Evolutionary conservation across 441 rosid genomes (phyloP), one percentile per base, ranked within the genome.

Genomic region (Adansonia grandidieri): DNA sequence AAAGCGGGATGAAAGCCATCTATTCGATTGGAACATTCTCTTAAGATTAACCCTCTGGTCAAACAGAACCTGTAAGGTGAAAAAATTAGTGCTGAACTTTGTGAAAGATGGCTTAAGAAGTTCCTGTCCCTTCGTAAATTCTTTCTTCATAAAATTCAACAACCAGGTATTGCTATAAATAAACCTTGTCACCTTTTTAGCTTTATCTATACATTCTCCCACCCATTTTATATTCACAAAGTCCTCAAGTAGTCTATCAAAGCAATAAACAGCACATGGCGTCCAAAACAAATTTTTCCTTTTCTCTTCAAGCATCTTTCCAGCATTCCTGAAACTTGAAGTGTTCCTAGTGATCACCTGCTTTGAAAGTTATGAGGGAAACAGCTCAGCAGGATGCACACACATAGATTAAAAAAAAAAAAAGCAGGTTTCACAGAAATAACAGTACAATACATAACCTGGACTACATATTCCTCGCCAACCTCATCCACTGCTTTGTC

Each of bases 291-390:
- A 80, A 82, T 92, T 91, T 81, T 89, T 89, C 82, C 96, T 86
- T 79, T 88, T 94, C 81, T 92, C 98, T 85, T 96, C 97, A 78
- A 96, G 97, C 91, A 92, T 86, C 85, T 95, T 93, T 71, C 98
- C 98, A 64, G 97, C 95, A 69, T 89, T 84, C 84, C 84, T 89
- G 76, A 85, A 94, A 79, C 88, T 83, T 57, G 75, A 74, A 19
- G 91, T 91, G 86, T 89, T 89, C 86, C 85, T 85, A 22, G 97
- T 94, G 81, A 96, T 86, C 72, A 92, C 93, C 97, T 92, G 80
- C 65, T 50, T 57, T 24, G 28, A 65, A 71, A 74, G 45, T 40
- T 66, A 19, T 47, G 42, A 60, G 28, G 17, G 56, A 37, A 77
- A 71, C 71, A 78, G 57, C 72, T 82, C 67, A 82, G 37, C 77